Conservation (phyloP, 305 asterid genomes). For the Caryopteris hybrid region DNA sequence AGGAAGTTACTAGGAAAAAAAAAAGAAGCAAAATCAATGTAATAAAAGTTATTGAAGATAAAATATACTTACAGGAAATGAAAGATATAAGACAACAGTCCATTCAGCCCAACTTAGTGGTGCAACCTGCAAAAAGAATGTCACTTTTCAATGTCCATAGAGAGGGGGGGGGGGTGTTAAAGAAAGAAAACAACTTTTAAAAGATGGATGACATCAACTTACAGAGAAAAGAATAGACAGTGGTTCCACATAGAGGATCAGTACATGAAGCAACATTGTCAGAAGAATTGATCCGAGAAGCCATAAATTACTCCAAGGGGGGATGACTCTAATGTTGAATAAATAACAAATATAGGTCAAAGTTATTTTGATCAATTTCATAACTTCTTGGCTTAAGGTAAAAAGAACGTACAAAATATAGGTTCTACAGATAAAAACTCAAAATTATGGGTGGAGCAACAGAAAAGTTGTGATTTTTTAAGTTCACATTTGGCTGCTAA, state of each 20-base stretch:
- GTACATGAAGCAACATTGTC: slow-evolving; percentile 85
- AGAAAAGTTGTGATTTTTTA: not conserved
- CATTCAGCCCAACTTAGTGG: slow-evolving; percentile 95
- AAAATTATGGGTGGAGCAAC: not conserved
- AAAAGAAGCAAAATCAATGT: not conserved
- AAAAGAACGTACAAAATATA: not conserved
- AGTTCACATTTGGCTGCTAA: not conserved
- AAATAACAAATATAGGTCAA: too few species aligned
- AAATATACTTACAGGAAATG: slow-evolving; percentile 81
- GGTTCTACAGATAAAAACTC: not conserved
- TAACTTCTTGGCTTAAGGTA: not conserved
- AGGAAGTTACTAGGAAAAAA: not conserved
- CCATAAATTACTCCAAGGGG: slow-evolving; percentile 99
- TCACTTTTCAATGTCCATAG: slow-evolving; percentile 11
- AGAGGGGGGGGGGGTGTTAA: not conserved
- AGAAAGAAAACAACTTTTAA: not conserved
- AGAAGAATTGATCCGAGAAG: slow-evolving; percentile 87
- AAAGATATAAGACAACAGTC: slow-evolving; percentile 81
- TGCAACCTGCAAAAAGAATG: slow-evolving; percentile 55
- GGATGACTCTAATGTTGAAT: slow-evolving; percentile 56
- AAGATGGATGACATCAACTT: slow-evolving; percentile 35
- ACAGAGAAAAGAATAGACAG: slow-evolving; percentile 85
- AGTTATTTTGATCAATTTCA: not conserved
- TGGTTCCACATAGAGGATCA: slow-evolving; percentile 82
- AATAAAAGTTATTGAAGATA: slow-evolving; percentile 5